Conservation (phyloP, 129 eudicot species). For the Helichrysum umbraculigerum region DNA sequence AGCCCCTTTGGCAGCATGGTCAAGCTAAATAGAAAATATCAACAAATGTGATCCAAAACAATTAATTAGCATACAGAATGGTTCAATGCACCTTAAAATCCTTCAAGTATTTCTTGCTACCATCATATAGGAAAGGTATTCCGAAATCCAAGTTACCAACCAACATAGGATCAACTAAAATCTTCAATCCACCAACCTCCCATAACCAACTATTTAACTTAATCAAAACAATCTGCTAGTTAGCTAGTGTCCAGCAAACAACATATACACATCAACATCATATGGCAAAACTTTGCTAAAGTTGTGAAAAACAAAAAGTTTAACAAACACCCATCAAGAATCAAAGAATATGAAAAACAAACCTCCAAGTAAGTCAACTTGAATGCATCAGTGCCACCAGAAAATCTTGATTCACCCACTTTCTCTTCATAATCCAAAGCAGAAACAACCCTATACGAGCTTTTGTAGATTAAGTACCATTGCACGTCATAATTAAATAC, state of each 20-base stretch:
- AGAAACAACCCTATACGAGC: constrained; percentile 45
- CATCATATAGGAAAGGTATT: constrained; percentile 91
- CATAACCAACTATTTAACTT: constrained; percentile 96
- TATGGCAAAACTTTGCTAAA: not conserved
- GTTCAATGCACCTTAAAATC: constrained; percentile 55
- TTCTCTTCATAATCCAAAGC: constrained; percentile 63
- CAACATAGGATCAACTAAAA: constrained; percentile 90
- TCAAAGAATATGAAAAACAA: constrained; percentile 11
- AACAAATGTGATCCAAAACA: not conserved
- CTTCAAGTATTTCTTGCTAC: constrained; percentile 79
- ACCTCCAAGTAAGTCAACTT: constrained; percentile 94
- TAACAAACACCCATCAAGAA: constrained; percentile 21
- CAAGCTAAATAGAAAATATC: not conserved
- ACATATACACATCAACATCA: not conserved
- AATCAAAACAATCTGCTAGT: constrained; percentile 23
- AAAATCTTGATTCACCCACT: constrained; percentile 45
- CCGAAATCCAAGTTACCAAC: constrained; percentile 96
- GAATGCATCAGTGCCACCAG: constrained; percentile 51
- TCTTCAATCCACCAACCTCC: constrained; percentile 82
- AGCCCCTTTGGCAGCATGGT: not conserved
- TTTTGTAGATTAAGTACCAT: no score
- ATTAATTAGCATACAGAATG: not conserved
- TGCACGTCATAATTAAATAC: not conserved
- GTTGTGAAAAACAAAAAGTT: not conserved
- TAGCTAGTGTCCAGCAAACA: constrained; percentile 2